Evolutionary conservation across 768 basidiomycete genomes (phyloP).

Genomic region (Tulasnella calospora): DNA sequence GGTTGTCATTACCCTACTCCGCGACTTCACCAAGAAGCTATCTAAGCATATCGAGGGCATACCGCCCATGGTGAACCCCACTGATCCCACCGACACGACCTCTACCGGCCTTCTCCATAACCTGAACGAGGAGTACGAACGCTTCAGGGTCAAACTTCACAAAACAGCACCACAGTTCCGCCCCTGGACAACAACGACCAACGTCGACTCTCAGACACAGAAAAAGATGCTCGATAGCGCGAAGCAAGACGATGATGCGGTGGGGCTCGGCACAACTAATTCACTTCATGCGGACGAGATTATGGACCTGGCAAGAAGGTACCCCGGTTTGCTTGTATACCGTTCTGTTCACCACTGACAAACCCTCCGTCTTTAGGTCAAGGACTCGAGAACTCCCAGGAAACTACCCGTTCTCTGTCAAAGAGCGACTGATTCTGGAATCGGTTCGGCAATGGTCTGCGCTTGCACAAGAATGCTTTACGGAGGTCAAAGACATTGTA

Average conservation of each 20-base stretch:
- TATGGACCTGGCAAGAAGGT: conserved; percentile 29
- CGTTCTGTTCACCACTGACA: neutral
- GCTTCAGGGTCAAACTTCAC: conserved; percentile 8
- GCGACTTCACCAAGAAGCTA: conserved; percentile 7
- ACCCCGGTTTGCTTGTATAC: neutral
- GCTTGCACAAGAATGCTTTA: neutral
- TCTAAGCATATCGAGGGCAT: conserved; percentile 21
- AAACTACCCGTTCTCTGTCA: conserved; percentile 53
- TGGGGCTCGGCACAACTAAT: conserved; percentile 42
- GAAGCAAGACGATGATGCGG: conserved; percentile 34
- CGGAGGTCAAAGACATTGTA: neutral
- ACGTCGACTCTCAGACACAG: neutral
- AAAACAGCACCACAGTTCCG: conserved; percentile 17
- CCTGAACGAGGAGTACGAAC: conserved; percentile 14
- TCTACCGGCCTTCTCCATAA: neutral
- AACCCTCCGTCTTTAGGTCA: conserved; percentile 44
- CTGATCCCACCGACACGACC: neutral
- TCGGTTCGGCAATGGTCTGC: conserved; percentile 6
- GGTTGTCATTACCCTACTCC: conserved; percentile 2
- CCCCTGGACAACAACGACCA: conserved; percentile 1
- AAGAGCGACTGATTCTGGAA: conserved; percentile 33
- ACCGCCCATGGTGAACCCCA: neutral
- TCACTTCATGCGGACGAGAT: conserved; percentile 30
- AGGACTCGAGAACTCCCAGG: conserved; percentile 67
- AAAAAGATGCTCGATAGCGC: conserved; percentile 26